Base-by-base conservation (phyloP, 2,329 filamentous ascomycete species). In the Cercospora sp. region DNA sequence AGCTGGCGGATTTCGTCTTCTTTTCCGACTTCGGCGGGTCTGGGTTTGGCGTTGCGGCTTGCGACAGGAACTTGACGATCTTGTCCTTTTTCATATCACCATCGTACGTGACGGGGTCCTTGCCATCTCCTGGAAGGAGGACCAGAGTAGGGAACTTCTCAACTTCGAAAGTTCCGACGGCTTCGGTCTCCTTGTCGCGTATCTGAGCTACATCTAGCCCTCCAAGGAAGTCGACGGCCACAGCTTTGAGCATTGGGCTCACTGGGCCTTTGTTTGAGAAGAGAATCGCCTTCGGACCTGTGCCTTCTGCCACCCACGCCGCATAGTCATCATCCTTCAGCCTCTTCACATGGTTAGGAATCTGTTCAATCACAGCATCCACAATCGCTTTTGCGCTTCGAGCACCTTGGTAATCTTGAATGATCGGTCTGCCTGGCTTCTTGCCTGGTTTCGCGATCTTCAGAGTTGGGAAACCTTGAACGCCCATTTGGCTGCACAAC, bases 211-310 rank as follows among this genome's bases (percentile, higher is more conserved):
- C 84, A 3, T 87, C 85, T 70, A 98, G 88, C 65, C 88, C 87
- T 39, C 90, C 93, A 28, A 95, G 85, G 80, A 94, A 99, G 77
- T 98, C 95, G 74, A 97, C 93, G 6, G 95, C 94, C 64, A 98
- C 80, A 69, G 93, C 90, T 79, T 91, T 91, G 71, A 97, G 82
- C 26, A 97, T 84, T 10, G 93, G 88, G 77, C 92, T 94, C 0
- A 92, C 94, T 5, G 91, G 90, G 23, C 93, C 93, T 83, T 98
- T 99, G 66, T 97, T 92, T 2, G 92, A 96, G 80, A 99, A 98
- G 3, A 99, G 83, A 36, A 99, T 88, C 0, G 91, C 94, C 83
- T 96, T 97, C 60, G 93, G 87, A 12, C 85, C 87, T 20, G 91
- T 87, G 68, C 89, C 89, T 55, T 87, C 85, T 67, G 87, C 85